These are phyloP conservation scores for Erythrophleum ivorense DNA, from an alignment of 331 rosid genomes.

Conservation along the genomic window DNA sequence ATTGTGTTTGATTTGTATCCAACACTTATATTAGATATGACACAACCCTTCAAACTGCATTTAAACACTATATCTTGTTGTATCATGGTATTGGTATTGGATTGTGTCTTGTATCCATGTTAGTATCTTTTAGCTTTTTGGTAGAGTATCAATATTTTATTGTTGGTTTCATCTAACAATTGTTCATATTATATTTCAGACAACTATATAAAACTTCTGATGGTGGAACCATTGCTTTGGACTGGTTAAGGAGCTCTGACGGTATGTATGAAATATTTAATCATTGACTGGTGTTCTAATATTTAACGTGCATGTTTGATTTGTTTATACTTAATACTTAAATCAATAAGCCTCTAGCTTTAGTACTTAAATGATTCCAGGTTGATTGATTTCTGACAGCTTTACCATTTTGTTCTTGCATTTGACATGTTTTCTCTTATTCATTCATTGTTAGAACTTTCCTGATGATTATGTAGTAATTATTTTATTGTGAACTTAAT, in stretches of 20 bases:
- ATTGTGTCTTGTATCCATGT: background rate
- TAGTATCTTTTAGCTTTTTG: background rate
- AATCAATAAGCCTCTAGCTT: slow-evolving; percentile 25
- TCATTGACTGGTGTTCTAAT: slow-evolving; percentile 17
- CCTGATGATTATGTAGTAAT: background rate
- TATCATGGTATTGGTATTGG: background rate
- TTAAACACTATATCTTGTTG: background rate
- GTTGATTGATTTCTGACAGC: slow-evolving; percentile 24
- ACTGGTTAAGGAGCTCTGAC: slow-evolving; percentile 62
- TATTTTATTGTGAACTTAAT: background rate
- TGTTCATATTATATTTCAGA: slow-evolving; percentile 43
- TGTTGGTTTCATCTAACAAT: slow-evolving; percentile 37
- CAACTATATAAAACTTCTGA: slow-evolving; percentile 64
- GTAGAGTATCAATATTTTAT: slow-evolving; percentile 16
- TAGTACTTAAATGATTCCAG: background rate
- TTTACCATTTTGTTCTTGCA: background rate
- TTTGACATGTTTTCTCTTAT: background rate
- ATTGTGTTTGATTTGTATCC: background rate
- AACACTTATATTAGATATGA: background rate
- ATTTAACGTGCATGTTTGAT: background rate
- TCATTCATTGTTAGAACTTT: background rate
- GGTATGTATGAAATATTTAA: slow-evolving; percentile 49
- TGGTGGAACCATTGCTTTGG: slow-evolving; percentile 81
- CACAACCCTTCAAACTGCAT: background rate
- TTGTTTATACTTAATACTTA: slow-evolving; percentile 7